Evolutionary conservation across 352 stramenopile species (phyloP), one percentile per base, ranked within the genome.

Genomic region (Phytopythium mirpurense): DNA sequence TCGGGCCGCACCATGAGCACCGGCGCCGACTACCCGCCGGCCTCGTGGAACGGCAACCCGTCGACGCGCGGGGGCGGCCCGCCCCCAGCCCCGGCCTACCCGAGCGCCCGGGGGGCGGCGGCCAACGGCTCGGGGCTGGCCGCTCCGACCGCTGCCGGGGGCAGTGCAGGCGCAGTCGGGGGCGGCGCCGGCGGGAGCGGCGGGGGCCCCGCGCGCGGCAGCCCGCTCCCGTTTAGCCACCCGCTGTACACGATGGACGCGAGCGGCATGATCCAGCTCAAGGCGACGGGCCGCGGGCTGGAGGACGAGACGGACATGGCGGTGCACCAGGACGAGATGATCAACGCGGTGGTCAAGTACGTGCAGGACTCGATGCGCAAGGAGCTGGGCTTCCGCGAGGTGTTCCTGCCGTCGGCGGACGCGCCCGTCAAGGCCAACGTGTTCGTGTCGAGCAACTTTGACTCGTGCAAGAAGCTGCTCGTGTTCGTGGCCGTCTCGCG

Each of bases 321-420:
- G 2, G 82, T 93, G n/a, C 82, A 93, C 62, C 82, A 93, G 65
- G 84, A 94, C 49, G 84, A 94, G 56, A 89, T 94, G 58, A 88
- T 93, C 64, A 92, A 89, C 59, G 70, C 82, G 7, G 79, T 92
- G 15, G 84, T 93, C 46, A 83, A 84, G 60, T 90, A 93, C 56
- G 84, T 94, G 34, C 82, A 94, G 44, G 82, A 93, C 59, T 90
- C 79, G 45, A 94, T 94, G 84, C 63, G 65, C 12, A 78, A 78
- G 18, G 76, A 92, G 54, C 54, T 94, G 50, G 78, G 84, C 38
- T 93, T 94, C 59, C 57, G 67, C 8, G 82, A 93, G 57, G 73
- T 83, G n/a, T 90, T 64, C 55, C 74, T 94, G 31, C 84, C 84
- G 2, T 68, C 74, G 11, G 67, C 70, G 3, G 83, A 86, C 38